Base-by-base conservation (phyloP, 2,329 filamentous ascomycete species). In the Amauroascus niger region DNA sequence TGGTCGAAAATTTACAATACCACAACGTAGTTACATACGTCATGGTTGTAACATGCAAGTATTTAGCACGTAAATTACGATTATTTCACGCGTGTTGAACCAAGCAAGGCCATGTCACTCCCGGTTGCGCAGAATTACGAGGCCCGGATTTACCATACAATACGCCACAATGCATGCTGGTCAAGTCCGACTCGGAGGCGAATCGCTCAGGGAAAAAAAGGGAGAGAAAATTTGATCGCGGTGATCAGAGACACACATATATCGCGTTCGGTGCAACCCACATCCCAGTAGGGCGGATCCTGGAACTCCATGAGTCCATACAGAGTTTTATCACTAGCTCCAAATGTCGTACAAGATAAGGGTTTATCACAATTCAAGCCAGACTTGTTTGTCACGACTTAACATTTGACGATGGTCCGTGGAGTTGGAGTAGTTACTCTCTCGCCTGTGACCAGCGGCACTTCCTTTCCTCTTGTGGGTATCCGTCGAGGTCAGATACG, bases 251-350 rank as follows among this genome's bases (percentile, higher is more conserved):
- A 22, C 26, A 22, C 24, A 13, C 39, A 35, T n/a, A n/a, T n/a
- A n/a, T 8, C 18, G 16, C 30, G 28, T 24, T 18, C 22, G 32
- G 50, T 52, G 50, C 50, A 37, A 52, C 50, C 50, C 50, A 46
- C 41, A 39, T 52, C 40, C 50, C 50, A 52, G 43, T 28, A 46
- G 50, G 40, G 30, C 41, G 50, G 50, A 39, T 37, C 50, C 50
- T 39, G 50, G 40, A 35, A 45, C 4, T 32, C 43, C 37, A 22
- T 30, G n/a, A 30, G 26, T 5, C 47, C 22, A 4, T 9, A n/a
- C 18, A 8, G 13, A 22, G 8, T 49, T 9, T 11, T 24, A 5
- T 13, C 14, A n/a, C 20, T n/a, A 41, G 7, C 24, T 13, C 14
- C 5, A 24, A n/a, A 41, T n/a, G 16, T 22, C 16, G 5, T 20